These are phyloP conservation scores for Micractinium sp. DNA, from an alignment of 139 green algal species.

Conservation along the genomic window DNA sequence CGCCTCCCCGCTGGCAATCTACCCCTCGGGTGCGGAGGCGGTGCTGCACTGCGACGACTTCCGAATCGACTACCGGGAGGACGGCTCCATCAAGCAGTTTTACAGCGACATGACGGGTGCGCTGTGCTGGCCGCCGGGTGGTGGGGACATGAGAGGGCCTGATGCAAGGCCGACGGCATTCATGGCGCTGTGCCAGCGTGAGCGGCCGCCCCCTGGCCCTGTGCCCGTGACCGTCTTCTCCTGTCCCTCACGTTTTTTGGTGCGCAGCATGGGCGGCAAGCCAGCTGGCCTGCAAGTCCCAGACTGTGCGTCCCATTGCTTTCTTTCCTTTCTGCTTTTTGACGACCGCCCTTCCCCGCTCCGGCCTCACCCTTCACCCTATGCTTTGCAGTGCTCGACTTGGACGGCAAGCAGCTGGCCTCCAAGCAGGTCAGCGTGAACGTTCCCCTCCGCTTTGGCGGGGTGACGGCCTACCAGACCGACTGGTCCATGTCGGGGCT, in stretches of 20 bases:
- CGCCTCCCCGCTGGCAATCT: conserved; percentile 25
- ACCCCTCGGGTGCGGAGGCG: conserved; percentile 44
- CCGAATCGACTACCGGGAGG: conserved; percentile 89
- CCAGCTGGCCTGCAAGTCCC: too few species aligned
- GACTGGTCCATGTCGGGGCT: conserved; percentile 93
- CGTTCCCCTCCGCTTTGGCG: conserved; percentile 84
- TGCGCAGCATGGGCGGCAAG: too few species aligned
- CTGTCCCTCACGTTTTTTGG: too few species aligned
- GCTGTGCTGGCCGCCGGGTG: background rate
- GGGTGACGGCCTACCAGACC: conserved; percentile 84
- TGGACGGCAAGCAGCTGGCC: conserved; percentile 27
- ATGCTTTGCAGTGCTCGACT: conserved; percentile 15
- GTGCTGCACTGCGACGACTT: conserved; percentile 92
- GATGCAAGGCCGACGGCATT: too few species aligned
- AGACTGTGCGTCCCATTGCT: too few species aligned
- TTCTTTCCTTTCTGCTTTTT: too few species aligned
- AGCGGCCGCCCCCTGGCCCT: too few species aligned
- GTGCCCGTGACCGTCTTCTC: too few species aligned
- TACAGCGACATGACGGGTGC: conserved; percentile 78
- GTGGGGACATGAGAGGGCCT: background rate
- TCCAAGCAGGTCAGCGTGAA: conserved; percentile 89
- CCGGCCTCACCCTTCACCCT: background rate
- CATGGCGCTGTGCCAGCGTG: too few species aligned
- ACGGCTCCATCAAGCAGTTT: conserved; percentile 93
- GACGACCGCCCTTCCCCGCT: too few species aligned